A percentile compares a stretch with the other conserved stretches of the same genome.
phyloP scores from a whole-genome alignment of 441 rosid genomes.

The Erodium trifolium region DNA sequence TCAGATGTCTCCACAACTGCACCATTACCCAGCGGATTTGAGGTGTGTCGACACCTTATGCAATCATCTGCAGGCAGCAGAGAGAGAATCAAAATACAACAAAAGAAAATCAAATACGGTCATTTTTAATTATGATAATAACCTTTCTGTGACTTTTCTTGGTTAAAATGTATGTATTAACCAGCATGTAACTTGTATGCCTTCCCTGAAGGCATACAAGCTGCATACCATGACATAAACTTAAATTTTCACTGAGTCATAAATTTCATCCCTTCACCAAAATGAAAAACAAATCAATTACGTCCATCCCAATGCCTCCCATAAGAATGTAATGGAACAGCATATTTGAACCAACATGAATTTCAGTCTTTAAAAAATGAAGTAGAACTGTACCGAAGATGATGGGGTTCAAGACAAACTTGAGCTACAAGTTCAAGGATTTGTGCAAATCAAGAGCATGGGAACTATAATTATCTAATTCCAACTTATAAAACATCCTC shows the following conservation, averaged over 20 bases:
- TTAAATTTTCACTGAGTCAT: not conserved
- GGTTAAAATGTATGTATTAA: not conserved
- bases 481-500: not conserved
- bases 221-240: not conserved
- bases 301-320: not conserved
- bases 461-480: not conserved
- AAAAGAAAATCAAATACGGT: not conserved
- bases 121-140: not conserved
- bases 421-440: too few relatives aligned
- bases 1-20: constrained; percentile 75
- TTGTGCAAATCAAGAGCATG: not conserved
- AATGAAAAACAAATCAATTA: not conserved
- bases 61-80: constrained; percentile 41
- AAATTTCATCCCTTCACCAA: not conserved
- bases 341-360: too few relatives aligned
- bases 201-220: not conserved
- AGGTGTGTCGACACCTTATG: constrained; percentile 54
- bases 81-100: constrained; percentile 4
- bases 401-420: too few relatives aligned
- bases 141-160: not conserved
- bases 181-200: not conserved
- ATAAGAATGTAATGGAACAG: not conserved
- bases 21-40: constrained; percentile 83
- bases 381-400: too few relatives aligned
- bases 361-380: too few relatives aligned